Percentiles rank a stretch among this genome's conserved stretches.
Conservation (phyloP, 2,329 filamentous ascomycete species). For the Pseudopyrenochaeta lycopersici region DNA sequence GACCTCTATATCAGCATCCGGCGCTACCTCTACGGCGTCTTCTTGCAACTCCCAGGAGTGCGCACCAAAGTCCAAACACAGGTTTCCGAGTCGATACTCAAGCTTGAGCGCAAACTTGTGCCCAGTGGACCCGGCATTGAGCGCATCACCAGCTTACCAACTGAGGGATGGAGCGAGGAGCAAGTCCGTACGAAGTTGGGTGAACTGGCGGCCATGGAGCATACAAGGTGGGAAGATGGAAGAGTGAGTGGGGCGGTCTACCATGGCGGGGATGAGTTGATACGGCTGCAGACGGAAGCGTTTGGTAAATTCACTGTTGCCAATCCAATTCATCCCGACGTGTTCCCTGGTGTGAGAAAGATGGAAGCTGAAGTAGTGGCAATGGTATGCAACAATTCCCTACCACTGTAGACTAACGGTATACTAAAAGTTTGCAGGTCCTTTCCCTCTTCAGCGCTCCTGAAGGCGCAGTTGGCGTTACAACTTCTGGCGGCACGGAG, state of each 20-base stretch:
- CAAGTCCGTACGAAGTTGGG: slow-evolving; percentile 81
- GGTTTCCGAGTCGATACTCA: slow-evolving; percentile 79
- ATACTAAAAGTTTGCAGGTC: slow-evolving; percentile 51
- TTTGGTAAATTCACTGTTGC: slow-evolving; percentile 94
- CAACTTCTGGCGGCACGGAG: slow-evolving; percentile 92
- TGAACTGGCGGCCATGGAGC: slow-evolving; percentile 83
- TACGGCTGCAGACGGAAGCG: slow-evolving; percentile 88
- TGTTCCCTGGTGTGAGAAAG: slow-evolving; percentile 96
- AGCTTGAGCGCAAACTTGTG: slow-evolving; percentile 85
- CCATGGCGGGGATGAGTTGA: slow-evolving; percentile 84
- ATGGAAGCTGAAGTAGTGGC: slow-evolving; percentile 99
- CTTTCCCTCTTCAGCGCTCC: slow-evolving; percentile 89
- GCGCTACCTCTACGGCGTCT: slow-evolving; percentile 81
- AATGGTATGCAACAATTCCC: slow-evolving; percentile 71
- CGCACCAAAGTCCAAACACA: slow-evolving; percentile 86
- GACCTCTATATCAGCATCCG: slow-evolving; percentile 77
- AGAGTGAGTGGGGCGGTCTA: slow-evolving; percentile 95
- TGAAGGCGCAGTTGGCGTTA: slow-evolving; percentile 83
- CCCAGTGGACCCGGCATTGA: slow-evolving; percentile 74
- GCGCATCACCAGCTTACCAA: slow-evolving; percentile 79
- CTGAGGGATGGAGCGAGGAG: slow-evolving; percentile 83
- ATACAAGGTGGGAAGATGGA: slow-evolving; percentile 96
- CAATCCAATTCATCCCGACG: slow-evolving; percentile 97
- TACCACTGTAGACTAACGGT: neutral
- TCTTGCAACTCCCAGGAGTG: slow-evolving; percentile 87